Conservation (phyloP, 2,329 filamentous ascomycete genomes). For the Neonectria magnoliae region DNA sequence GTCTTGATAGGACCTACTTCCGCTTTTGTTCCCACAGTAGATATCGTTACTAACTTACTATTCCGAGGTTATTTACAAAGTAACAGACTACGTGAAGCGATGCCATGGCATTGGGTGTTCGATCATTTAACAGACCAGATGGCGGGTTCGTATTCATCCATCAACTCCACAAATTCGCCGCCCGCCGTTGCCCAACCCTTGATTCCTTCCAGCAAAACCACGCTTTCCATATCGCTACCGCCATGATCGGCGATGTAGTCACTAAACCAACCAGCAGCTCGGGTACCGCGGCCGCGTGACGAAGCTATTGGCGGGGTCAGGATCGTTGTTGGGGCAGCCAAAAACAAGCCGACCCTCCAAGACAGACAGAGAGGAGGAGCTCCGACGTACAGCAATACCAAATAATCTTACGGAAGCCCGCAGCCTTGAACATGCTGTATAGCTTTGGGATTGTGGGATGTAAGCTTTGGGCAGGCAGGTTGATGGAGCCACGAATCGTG, state of each 20-base stretch:
- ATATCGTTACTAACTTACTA: no score
- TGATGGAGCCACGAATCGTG: conserved; percentile 63
- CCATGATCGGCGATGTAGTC: conserved; percentile 58
- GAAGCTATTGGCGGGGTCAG: conserved; percentile 63
- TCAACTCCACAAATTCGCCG: conserved; percentile 55
- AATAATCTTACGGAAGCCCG: conserved; percentile 53
- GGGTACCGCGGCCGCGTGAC: conserved; percentile 62
- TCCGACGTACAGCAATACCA: conserved; percentile 65
- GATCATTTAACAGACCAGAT: conserved; percentile 43
- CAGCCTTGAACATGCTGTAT: conserved; percentile 54
- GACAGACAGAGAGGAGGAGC: no score
- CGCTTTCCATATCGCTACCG: conserved; percentile 56
- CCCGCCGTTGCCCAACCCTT: conserved; percentile 64
- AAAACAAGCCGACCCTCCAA: conserved; percentile 38
- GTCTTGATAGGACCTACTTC: no score
- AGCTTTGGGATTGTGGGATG: conserved; percentile 54
- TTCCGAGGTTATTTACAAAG: no score
- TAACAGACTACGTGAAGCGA: no score
- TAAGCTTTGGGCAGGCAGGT: conserved; percentile 60
- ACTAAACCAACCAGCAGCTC: conserved; percentile 65
- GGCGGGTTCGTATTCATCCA: conserved; percentile 58
- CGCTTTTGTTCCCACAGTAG: no score
- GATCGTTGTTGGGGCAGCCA: no score
- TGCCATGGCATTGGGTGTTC: no score
- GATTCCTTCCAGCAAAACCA: conserved; percentile 62